Evolutionary conservation across 352 stramenopile species (phyloP), one percentile per base, ranked within the genome.

Genomic region (Globisporangium apiculatum): DNA sequence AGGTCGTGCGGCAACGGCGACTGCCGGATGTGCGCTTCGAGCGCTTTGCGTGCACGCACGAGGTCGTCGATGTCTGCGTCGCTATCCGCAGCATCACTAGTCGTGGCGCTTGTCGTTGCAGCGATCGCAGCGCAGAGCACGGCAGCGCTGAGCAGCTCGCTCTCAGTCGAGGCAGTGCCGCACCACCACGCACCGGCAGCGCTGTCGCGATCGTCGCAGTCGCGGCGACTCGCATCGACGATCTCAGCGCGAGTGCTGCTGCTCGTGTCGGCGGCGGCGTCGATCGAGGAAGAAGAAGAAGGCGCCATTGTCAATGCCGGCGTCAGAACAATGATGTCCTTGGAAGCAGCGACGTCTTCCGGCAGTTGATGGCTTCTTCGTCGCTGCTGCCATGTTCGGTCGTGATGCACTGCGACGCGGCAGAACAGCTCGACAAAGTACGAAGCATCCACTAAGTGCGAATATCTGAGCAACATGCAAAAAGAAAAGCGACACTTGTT

Each of bases 41-140:
- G 52, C 45, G 82, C 75, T 11, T 55, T 64, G 3, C 57, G 65
- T 7, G 31, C 69, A 38, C 42, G 58, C 7, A 55, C 41, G 12
- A 64, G 52, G 31, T 55, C 52, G 35, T 57, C 24, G 24, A 31
- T 48, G 8, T 56, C 37, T 12, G 62, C 46, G 17, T 41, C 7
- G 43, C 57, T 53, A 10, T 51, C 46, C 49, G 50, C 50, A 7
- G 66, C 58, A 45, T 58, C 51, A 7, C 69, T 63, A 48, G 50
- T 69, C 51, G 45, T 48, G 45, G 67, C 48, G 58, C 47, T 51
- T 8, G 53, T 58, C 3, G 62, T 51, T 9, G 49, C 73, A 48
- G 71, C 66, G 48, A 90, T 62, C 3, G 82, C 81, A 7, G 78
- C 82, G 64, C 84, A 94, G 37, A 94, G 51, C 31, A 94, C 76